Evolutionary conservation across 2,329 filamentous ascomycete genomes (phyloP).

Genomic region (Sclerotinia minor): DNA sequence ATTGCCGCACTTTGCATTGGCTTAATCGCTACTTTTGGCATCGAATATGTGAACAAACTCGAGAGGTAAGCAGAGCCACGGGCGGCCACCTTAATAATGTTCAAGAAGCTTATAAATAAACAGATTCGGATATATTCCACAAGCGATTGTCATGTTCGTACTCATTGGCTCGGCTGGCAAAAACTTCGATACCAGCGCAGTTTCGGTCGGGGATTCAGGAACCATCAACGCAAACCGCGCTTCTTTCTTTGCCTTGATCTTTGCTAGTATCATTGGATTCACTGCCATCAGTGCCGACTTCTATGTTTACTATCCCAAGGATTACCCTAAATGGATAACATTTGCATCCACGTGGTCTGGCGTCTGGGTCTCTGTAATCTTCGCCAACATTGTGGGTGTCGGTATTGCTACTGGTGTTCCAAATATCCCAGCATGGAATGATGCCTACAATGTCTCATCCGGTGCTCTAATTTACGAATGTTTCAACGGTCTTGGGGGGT

Average conservation of each 20-base stretch:
- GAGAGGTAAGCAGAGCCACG: constrained; percentile 22
- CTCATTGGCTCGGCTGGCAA: constrained; percentile 57
- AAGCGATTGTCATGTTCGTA: constrained; percentile 56
- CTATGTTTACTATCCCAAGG: constrained; percentile 32
- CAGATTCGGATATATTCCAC: constrained; percentile 53
- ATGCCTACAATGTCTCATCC: constrained; percentile 26
- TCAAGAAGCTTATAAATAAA: neutral
- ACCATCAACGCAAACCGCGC: constrained; percentile 54
- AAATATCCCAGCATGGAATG: constrained; percentile 26
- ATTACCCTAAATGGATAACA: constrained; percentile 37
- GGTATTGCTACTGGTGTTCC: constrained; percentile 29
- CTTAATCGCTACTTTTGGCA: constrained; percentile 27
- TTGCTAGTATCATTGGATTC: constrained; percentile 28
- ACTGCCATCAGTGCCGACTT: constrained; percentile 30
- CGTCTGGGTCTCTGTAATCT: constrained; percentile 26
- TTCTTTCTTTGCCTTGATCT: constrained; percentile 54
- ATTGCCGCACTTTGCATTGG: constrained; percentile 30
- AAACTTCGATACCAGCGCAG: constrained; percentile 53
- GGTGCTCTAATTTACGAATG: constrained; percentile 33
- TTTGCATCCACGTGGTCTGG: constrained; percentile 29
- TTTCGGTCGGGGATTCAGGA: constrained; percentile 49
- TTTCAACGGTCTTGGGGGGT: constrained; percentile 57
- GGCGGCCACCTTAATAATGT: neutral
- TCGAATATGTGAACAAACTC: constrained; percentile 27
- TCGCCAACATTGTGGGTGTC: constrained; percentile 29